phyloP scores from a whole-genome alignment of 352 stramenopile species.

The Globisporangium paroecandrum region DNA sequence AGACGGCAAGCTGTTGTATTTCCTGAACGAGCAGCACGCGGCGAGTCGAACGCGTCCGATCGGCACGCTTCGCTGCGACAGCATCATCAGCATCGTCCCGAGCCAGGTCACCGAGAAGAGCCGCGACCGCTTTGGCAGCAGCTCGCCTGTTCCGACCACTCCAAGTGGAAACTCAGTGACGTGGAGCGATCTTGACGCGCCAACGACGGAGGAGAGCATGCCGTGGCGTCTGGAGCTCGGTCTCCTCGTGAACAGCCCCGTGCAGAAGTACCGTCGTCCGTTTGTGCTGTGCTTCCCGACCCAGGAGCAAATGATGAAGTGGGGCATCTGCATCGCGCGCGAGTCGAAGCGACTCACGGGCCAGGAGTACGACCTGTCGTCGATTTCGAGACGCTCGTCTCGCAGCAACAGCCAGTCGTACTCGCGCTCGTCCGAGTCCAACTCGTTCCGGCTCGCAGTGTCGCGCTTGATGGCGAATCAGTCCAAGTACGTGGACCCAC shows the following conservation, averaged over 20 bases:
- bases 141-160: conserved; percentile 25
- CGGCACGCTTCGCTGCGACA: conserved; percentile 74
- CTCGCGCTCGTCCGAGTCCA: conserved; percentile 50
- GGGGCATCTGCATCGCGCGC: conserved; percentile 69
- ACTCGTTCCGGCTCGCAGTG: conserved; percentile 52
- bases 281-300: conserved; percentile 77
- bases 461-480: conserved; percentile 76
- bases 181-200: conserved; percentile 16
- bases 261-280: conserved; percentile 70
- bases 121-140: conserved; percentile 46
- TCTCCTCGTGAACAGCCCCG: conserved; percentile 46
- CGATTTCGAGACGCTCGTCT: conserved; percentile 54
- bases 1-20: conserved; percentile 83
- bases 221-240: conserved; percentile 74
- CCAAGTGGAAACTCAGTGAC: conserved; percentile 14
- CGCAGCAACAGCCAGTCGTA: conserved; percentile 67
- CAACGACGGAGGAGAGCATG: conserved; percentile 54
- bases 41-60: conserved; percentile 66
- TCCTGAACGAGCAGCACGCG: conserved; percentile 49
- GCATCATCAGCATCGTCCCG: conserved; percentile 75
- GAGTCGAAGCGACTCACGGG: conserved; percentile 77
- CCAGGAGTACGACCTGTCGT: conserved; percentile 80
- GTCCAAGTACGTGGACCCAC: conserved; percentile 68
- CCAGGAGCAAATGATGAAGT: conserved; percentile 87
- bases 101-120: conserved; percentile 54